Conservation (phyloP, 306 rosid species). For the Citrullus colocynthis region DNA sequence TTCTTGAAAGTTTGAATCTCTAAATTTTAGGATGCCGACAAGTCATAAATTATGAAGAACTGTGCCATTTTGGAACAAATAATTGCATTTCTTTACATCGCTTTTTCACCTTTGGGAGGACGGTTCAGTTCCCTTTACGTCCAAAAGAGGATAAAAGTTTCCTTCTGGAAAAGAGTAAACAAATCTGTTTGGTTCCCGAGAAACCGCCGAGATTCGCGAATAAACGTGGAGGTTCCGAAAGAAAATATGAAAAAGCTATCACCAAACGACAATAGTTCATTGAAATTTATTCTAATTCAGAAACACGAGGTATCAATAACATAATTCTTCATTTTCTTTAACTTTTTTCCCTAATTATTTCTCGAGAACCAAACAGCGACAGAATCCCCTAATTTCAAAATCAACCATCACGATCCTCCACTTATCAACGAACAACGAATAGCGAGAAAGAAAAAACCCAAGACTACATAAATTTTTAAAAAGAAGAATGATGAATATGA, state of each 20-base stretch:
- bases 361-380: not conserved
- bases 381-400: not conserved
- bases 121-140: not conserved
- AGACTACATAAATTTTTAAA: not conserved
- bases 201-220: not conserved
- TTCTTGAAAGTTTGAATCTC: not conserved
- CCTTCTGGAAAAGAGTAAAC: not conserved
- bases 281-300: not conserved
- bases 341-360: not conserved
- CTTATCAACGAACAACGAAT: not conserved
- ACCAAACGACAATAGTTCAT: not conserved
- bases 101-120: not conserved
- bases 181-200: conserved; percentile 2
- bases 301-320: not conserved
- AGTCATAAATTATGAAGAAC: not conserved
- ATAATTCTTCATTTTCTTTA: not conserved
- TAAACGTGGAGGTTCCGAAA: not conserved
- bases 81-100: not conserved
- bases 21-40: not conserved
- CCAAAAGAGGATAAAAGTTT: not conserved
- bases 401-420: not conserved
- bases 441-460: not conserved
- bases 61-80: not conserved
- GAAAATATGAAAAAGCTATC: not conserved
- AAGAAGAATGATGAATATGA: not conserved